Percentiles rank a stretch among this genome's conserved stretches.
Conservation (phyloP, 352 stramenopile genomes). For the Ophiocytium majus region DNA sequence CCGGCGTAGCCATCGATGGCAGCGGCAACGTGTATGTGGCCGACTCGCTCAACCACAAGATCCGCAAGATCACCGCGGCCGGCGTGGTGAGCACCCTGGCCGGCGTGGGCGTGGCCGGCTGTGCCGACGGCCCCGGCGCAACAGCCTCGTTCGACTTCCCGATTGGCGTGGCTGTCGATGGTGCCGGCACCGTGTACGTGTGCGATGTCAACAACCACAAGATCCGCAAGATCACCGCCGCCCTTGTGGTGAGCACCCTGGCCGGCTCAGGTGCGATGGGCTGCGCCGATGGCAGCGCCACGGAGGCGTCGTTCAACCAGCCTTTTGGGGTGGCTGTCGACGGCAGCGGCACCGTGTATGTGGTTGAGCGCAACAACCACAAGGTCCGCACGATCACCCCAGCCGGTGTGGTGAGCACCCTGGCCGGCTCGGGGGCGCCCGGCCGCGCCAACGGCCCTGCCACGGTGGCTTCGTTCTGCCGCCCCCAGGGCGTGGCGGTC, state of each 20-base stretch:
- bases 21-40: constrained; percentile 83
- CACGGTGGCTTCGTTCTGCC: too few relatives aligned
- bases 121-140: constrained; percentile 66
- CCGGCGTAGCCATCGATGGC: constrained; percentile 67
- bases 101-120: constrained; percentile 68
- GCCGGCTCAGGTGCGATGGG: constrained; percentile 60
- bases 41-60: constrained; percentile 90
- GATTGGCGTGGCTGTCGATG: constrained; percentile 79
- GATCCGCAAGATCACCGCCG: constrained; percentile 63
- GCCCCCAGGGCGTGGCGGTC: too few relatives aligned
- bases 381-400: constrained; percentile 67
- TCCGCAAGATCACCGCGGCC: constrained; percentile 68
- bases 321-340: constrained; percentile 77
- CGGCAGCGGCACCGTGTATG: constrained; percentile 76
- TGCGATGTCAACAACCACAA: constrained; percentile 85
- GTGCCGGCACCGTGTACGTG: constrained; percentile 85
- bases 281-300: constrained; percentile 72
- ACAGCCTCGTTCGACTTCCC: constrained; percentile 78
- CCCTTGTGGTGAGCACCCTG: constrained; percentile 56
- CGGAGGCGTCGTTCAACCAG: constrained; percentile 69
- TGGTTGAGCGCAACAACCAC: constrained; percentile 79
- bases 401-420: too few relatives aligned
- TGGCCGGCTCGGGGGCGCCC: too few relatives aligned
- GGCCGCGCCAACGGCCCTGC: too few relatives aligned
- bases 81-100: constrained; percentile 79